These are phyloP conservation scores for Pseudogymnoascus sp. DNA, from an alignment of 2,329 filamentous ascomycete genomes.

Conservation along the genomic window DNA sequence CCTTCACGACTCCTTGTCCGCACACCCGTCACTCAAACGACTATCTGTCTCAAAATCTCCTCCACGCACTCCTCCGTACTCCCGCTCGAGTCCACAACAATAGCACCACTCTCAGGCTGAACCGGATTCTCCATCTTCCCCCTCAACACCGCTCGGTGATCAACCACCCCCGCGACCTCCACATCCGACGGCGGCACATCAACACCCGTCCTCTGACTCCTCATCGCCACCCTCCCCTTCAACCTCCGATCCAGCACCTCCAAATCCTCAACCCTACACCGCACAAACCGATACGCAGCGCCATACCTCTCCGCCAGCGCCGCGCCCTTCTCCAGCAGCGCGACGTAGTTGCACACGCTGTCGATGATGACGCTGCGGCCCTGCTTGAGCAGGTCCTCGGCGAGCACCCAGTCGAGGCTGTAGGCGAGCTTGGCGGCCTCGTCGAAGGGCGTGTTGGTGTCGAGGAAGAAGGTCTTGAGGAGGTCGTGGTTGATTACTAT, in stretches of 20 bases:
- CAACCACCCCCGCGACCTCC: slow-evolving; percentile 7
- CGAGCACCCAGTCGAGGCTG: slow-evolving; percentile 29
- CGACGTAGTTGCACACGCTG: slow-evolving; percentile 30
- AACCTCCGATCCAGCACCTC: slow-evolving; percentile 27
- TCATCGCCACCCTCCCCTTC: slow-evolving; percentile 19
- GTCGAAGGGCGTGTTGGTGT: slow-evolving; percentile 24
- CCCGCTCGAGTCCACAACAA: slow-evolving; percentile 23
- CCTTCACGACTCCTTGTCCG: background rate
- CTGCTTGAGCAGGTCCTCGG: slow-evolving; percentile 29
- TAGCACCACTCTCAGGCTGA: slow-evolving; percentile 19
- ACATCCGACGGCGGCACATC: slow-evolving; percentile 20
- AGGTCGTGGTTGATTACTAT: slow-evolving; percentile 32
- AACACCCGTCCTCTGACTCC: slow-evolving; percentile 26
- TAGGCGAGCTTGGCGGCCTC: slow-evolving; percentile 28
- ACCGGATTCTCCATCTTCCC: slow-evolving; percentile 26
- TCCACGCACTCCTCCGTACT: slow-evolving; percentile 17
- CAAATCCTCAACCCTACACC: slow-evolving; percentile 26
- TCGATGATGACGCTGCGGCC: slow-evolving; percentile 30
- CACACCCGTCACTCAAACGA: background rate
- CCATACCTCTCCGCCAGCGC: slow-evolving; percentile 21
- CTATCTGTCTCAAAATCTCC: slow-evolving; percentile 20
- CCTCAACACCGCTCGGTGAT: slow-evolving; percentile 19
- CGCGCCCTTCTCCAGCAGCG: slow-evolving; percentile 26
- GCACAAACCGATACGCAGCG: slow-evolving; percentile 26
- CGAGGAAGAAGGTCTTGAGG: slow-evolving; percentile 28